phyloP scores from a whole-genome alignment of 2,329 filamentous ascomycete species.

The Talaromyces marneffei region DNA sequence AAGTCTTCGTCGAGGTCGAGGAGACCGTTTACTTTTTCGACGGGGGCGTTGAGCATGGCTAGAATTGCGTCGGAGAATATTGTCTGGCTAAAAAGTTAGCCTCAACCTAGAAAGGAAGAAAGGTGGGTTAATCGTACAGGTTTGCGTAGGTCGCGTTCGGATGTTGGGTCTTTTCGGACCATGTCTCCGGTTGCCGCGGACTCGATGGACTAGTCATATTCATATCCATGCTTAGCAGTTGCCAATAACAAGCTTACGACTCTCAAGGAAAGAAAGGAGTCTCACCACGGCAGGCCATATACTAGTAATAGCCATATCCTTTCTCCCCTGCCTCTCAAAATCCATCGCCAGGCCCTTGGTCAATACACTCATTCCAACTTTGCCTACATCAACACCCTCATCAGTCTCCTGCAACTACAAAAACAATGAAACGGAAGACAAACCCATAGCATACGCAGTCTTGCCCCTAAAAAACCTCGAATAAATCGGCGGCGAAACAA shows the following conservation, averaged over 20 bases:
- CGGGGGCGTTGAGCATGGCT: conserved; percentile 59
- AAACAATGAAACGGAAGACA: conserved; percentile 7
- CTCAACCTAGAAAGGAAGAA: background rate
- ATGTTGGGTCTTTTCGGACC: conserved; percentile 40
- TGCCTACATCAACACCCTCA: conserved; percentile 42
- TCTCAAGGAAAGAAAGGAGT: conserved; percentile 12
- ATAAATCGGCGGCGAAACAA: conserved; percentile 81
- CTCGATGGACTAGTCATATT: conserved; percentile 55
- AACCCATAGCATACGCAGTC: conserved; percentile 69
- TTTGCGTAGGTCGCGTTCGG: conserved; percentile 58
- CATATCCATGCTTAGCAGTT: background rate
- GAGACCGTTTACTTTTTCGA: conserved; percentile 61
- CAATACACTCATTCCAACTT: conserved; percentile 75
- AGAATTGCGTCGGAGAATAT: conserved; percentile 78
- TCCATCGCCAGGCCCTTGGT: conserved; percentile 81
- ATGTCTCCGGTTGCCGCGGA: conserved; percentile 64
- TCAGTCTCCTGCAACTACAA: background rate
- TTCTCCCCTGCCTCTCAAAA: conserved; percentile 59
- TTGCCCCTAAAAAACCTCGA: conserved; percentile 79
- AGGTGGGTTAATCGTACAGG: conserved; percentile 38
- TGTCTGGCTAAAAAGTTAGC: conserved; percentile 32
- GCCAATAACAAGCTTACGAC: too few species aligned
- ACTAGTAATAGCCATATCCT: conserved; percentile 69
- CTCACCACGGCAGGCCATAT: conserved; percentile 74
- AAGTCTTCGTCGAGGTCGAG: conserved; percentile 78